Percentiles rank a stretch among this genome's conserved stretches.
Conservation (phyloP, 805 yeast species). For the Cyberlindnera meyerae region DNA sequence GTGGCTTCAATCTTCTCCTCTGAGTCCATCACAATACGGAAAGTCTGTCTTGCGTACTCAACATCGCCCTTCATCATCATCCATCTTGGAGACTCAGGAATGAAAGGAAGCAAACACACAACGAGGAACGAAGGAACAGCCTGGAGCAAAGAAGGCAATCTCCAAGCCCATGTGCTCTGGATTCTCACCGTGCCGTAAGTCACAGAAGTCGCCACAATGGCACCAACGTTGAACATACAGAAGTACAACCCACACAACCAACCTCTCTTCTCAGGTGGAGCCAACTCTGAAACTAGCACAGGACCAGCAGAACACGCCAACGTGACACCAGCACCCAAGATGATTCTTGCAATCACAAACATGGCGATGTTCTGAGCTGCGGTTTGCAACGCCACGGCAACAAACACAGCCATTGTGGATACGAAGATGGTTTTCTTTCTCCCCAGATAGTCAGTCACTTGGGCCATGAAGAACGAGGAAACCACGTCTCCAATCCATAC, state of each 20-base stretch:
- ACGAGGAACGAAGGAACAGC: slow-evolving; percentile 20
- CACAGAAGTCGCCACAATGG: slow-evolving; percentile 28
- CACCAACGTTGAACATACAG: slow-evolving; percentile 29
- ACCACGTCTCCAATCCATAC: slow-evolving; percentile 10
- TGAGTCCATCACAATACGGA: slow-evolving; percentile 2
- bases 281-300: slow-evolving; percentile 6
- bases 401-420: slow-evolving; percentile 1
- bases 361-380: slow-evolving; percentile 12
- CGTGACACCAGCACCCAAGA: slow-evolving; percentile 10
- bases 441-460: slow-evolving; percentile 8
- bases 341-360: slow-evolving; percentile 10
- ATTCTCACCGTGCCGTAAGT: slow-evolving; percentile 28
- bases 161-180: slow-evolving; percentile 28
- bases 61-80: slow-evolving; percentile 6
- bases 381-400: slow-evolving; percentile 10
- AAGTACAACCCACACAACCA: slow-evolving; percentile 22
- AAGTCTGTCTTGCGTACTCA: slow-evolving; percentile 12
- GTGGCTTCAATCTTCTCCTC: slow-evolving; percentile 5
- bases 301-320: slow-evolving; percentile 9
- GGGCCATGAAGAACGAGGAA: slow-evolving; percentile 2
- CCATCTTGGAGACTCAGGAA: slow-evolving; percentile 16
- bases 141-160: slow-evolving; percentile 26
- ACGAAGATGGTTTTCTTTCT: slow-evolving; percentile 10
- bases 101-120: slow-evolving; percentile 15
- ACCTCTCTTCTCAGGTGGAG: slow-evolving; percentile 11